A percentile compares a stretch with the other conserved stretches of the same genome.
Evolutionary conservation across 352 stramenopile genomes (phyloP).

Genomic region (Stramenopiles sp.): DNA sequence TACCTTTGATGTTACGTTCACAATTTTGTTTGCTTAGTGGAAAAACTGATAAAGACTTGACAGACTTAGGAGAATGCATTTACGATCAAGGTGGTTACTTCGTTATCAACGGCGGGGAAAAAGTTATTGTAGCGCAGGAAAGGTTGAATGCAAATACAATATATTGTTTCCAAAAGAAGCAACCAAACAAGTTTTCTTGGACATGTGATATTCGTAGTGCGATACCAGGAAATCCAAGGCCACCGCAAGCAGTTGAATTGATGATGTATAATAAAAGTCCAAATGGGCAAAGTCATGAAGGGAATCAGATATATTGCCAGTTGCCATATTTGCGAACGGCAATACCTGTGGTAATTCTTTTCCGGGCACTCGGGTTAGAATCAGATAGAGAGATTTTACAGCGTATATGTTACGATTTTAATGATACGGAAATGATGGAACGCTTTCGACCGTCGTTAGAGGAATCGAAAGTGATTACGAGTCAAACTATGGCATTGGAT

Average conservation of each 20-base stretch:
- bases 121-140: conserved; percentile 97
- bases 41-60: conserved; percentile 74
- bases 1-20: conserved; percentile 93
- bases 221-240: conserved; percentile 77
- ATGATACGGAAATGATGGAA: conserved; percentile 94
- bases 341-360: conserved; percentile 97
- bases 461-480: conserved; percentile 94
- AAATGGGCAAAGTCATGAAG: conserved; percentile 51
- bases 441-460: conserved; percentile 92
- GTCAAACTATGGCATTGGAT: conserved; percentile 88
- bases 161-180: conserved; percentile 97
- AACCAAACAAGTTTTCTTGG: conserved; percentile 81
- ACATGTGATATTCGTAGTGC: conserved; percentile 85
- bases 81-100: conserved; percentile 99
- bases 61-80: conserved; percentile 90
- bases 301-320: conserved; percentile 90
- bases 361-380: conserved; percentile 82
- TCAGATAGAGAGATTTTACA: conserved; percentile 95
- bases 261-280: conserved; percentile 76
- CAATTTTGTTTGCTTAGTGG: conserved; percentile 84
- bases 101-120: conserved; percentile 90
- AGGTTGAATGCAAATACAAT: conserved; percentile 99
- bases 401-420: conserved; percentile 96
- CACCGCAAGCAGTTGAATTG: conserved; percentile 91
- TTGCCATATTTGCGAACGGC: conserved; percentile 95